Base-by-base conservation (phyloP, 352 stramenopile genomes). In the Phytopythium oedochilum region DNA sequence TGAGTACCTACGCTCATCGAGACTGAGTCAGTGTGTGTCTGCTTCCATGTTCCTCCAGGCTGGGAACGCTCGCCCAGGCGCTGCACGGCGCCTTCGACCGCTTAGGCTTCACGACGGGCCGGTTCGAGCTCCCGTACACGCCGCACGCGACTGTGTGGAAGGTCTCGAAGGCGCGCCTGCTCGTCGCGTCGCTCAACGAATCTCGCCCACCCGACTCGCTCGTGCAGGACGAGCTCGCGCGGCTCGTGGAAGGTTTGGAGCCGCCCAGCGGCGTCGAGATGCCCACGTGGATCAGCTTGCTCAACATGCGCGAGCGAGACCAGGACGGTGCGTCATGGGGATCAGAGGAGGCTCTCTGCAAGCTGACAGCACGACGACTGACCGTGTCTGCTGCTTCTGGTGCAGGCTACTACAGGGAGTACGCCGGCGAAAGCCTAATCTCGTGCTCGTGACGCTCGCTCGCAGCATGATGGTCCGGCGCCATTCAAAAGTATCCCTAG, bases 61-160 rank as follows among this genome's bases (percentile, higher is more conserved):
- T 83, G 40, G 36, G 18, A 25, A 44, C 28, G 2, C 50, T 81
- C 15, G 65, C 65, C 9, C 59, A 75, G 52, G 29, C 44, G 25
- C 42, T 83, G 6, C 61, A 77, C 38, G 17, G 31, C 4, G 53
- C 57, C 4, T 77, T 70, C 49, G 17, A 53, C 2, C 36, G n/a
- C 3, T 39, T 60, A 29, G 68, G 63, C 1, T 55, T 77, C 46
- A 68, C 66, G 9, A 70, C 63, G 8, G 68, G 75, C 45, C 42
- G 14, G 3, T 72, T 77, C 31, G 53, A 60, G 15, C 60, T 45
- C 26, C 68, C 71, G 20, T 81, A 70, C 55, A 59, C 51, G 7
- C 68, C 73, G n/a, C 73, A 84, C 48, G 12, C 78, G 53, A 79
- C 73, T 9, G 64, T 84, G 20, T 84, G 74, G 71, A 82, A 84